Conservation (phyloP, 768 basidiomycete genomes). For the Mycena epipterygia region DNA sequence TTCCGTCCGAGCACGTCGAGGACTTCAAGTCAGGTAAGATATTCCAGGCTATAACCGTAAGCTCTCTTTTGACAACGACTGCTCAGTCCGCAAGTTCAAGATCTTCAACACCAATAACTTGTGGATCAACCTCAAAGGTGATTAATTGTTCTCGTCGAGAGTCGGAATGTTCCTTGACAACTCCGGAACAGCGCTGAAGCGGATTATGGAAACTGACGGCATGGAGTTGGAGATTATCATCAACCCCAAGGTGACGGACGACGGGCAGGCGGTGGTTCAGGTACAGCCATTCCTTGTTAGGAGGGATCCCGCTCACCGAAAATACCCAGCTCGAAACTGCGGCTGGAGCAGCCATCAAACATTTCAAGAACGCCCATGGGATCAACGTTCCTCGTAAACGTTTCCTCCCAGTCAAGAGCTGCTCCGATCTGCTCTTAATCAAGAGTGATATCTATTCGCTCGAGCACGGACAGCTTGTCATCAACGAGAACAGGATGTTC, state of each 20-base stretch:
- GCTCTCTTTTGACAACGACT: conserved; percentile 15
- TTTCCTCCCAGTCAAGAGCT: conserved; percentile 93
- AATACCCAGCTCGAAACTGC: conserved; percentile 87
- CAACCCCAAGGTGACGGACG: conserved; percentile 90
- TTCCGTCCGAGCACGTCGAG: conserved; percentile 92
- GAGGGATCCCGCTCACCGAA: conserved; percentile 38
- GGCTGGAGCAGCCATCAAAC: conserved; percentile 94
- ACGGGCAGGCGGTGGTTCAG: conserved; percentile 89
- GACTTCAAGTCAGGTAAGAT: conserved; percentile 87
- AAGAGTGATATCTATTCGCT: conserved; percentile 95
- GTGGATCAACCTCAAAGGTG: conserved; percentile 85
- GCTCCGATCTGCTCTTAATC: conserved; percentile 90
- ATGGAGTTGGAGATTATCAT: conserved; percentile 97
- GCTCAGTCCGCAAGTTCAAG: conserved; percentile 87
- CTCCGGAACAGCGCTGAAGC: conserved; percentile 78
- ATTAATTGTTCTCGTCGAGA: conserved; percentile 23
- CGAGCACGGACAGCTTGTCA: conserved; percentile 87
- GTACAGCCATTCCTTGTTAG: conserved; percentile 43
- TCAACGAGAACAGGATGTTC: conserved; percentile 88
- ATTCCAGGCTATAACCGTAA: background rate
- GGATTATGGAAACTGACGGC: conserved; percentile 86
- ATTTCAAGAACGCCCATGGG: conserved; percentile 92
- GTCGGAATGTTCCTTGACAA: conserved; percentile 1
- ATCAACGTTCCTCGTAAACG: conserved; percentile 96
- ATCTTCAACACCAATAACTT: conserved; percentile 92